Evolutionary conservation across 2,329 filamentous ascomycete species (phyloP), one percentile per base, ranked within the genome.

Genomic region (Acarospora socialis): DNA sequence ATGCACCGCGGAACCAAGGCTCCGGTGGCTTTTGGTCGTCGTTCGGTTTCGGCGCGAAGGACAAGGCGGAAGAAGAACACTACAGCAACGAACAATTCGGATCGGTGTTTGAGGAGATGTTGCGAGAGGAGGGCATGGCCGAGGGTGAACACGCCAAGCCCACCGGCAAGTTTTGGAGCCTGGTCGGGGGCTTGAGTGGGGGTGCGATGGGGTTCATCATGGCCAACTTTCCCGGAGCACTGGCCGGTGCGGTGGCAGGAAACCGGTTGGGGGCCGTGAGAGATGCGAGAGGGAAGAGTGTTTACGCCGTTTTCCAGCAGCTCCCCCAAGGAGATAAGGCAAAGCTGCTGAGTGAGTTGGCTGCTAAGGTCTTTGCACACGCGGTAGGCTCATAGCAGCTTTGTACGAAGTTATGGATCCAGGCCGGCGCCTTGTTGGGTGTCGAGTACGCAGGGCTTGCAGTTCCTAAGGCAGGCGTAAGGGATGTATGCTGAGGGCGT

Each of bases 141-240:
- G 81, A 86, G 46, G 69, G 70, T 8, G 63, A 65, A 4, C 67
- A 68, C 12, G 69, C 66, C 28, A 32, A 46, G 10, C 70, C 69
- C 1, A 87, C 74, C 2, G 66, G 71, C 39, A 75, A 75, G 45
- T 92, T 98, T 56, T 98, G 90, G 87, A 69, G 75, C 35, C 56
- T 94, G 41, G 52, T 94, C 1, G 90, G 90, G 3, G 84, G 83
- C 2, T 55, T 87, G 23, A 90, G 82, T 49, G 90, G 90, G 19
- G 87, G 78, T 8, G 81, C 83, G 3, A 69, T 98, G 53, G 90
- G 90, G 0, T 95, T 95, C 55, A 98, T 98, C 44, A 70, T 95
- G 16, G 90, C 78, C 17, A 95, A 95, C 52, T 73, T 94, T 29
- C 81, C 87, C 0, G 90, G 90, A 0, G 68, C 87, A 48, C 56